Evolutionary conservation across 2,329 filamentous ascomycete genomes (phyloP).

Genomic region (Tolypocladium cylindrosporum): DNA sequence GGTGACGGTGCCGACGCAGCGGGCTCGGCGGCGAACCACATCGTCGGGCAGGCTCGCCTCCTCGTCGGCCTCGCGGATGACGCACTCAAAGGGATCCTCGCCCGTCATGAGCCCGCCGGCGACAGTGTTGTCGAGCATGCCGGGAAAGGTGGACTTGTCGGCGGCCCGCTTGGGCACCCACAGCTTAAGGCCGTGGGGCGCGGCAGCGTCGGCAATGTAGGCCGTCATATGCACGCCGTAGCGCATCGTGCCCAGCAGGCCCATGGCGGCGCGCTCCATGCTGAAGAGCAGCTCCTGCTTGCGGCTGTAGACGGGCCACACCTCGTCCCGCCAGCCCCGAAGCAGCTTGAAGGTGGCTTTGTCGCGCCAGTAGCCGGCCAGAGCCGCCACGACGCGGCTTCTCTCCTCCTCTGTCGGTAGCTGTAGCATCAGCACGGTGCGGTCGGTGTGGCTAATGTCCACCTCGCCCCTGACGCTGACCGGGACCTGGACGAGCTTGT

Average conservation of each 20-base stretch:
- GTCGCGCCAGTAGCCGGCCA: slow-evolving; percentile 59
- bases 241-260: slow-evolving; percentile 64
- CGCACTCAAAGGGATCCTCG: slow-evolving; percentile 69
- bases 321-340: slow-evolving; percentile 68
- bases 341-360: slow-evolving; percentile 65
- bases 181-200: slow-evolving; percentile 53
- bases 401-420: slow-evolving; percentile 52
- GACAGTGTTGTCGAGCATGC: slow-evolving; percentile 94
- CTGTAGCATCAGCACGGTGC: slow-evolving; percentile 54
- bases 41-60: slow-evolving; percentile 72
- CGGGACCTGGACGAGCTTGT: slow-evolving; percentile 37
- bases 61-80: slow-evolving; percentile 79
- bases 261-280: slow-evolving; percentile 66
- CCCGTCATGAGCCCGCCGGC: slow-evolving; percentile 70
- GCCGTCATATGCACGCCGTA: slow-evolving; percentile 79
- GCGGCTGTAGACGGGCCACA: slow-evolving; percentile 66
- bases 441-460: slow-evolving; percentile 45
- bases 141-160: slow-evolving; percentile 76
- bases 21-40: slow-evolving; percentile 51
- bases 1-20: slow-evolving; percentile 59
- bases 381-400: slow-evolving; percentile 42
- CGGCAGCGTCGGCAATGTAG: slow-evolving; percentile 41
- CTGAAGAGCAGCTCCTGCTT: slow-evolving; percentile 56
- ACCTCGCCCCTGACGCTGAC: slow-evolving; percentile 45
- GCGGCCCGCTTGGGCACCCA: slow-evolving; percentile 75